Percentiles rank a stretch among this genome's conserved stretches.
phyloP scores from a whole-genome alignment of 345 rosid species.

The Lepidium africanum region DNA sequence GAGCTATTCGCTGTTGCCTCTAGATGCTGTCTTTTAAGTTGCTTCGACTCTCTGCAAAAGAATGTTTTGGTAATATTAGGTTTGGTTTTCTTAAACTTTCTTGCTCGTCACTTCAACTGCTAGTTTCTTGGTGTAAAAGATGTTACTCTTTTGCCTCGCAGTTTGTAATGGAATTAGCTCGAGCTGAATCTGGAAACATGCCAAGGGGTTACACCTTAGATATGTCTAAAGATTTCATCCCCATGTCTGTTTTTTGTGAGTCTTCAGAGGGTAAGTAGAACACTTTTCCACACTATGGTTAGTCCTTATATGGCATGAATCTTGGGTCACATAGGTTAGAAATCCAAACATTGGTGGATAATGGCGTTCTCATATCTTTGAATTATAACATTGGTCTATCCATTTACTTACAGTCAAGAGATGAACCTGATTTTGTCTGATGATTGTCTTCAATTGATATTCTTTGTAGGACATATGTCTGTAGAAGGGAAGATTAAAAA shows the following conservation, averaged over 20 bases:
- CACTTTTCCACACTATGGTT: neutral
- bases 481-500: conserved; percentile 73
- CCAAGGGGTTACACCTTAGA: conserved; percentile 68
- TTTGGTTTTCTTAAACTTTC: neutral
- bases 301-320: neutral
- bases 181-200: conserved; percentile 51
- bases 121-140: neutral
- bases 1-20: neutral
- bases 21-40: neutral
- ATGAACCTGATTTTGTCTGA: neutral
- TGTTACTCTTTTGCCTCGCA: neutral
- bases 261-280: conserved; percentile 48
- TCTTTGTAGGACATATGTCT: conserved; percentile 42
- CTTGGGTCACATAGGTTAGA: neutral
- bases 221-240: conserved; percentile 63
- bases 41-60: neutral
- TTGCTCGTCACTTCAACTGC: neutral
- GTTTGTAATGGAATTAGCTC: conserved; percentile 40
- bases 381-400: neutral
- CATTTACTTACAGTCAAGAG: neutral
- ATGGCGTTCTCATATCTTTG: neutral
- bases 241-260: conserved; percentile 64
- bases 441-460: neutral
- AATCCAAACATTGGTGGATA: neutral
- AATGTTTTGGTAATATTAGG: neutral